These are phyloP conservation scores for Emergomyces africanus DNA, from an alignment of 2,329 filamentous ascomycete species.

Conservation along the genomic window DNA sequence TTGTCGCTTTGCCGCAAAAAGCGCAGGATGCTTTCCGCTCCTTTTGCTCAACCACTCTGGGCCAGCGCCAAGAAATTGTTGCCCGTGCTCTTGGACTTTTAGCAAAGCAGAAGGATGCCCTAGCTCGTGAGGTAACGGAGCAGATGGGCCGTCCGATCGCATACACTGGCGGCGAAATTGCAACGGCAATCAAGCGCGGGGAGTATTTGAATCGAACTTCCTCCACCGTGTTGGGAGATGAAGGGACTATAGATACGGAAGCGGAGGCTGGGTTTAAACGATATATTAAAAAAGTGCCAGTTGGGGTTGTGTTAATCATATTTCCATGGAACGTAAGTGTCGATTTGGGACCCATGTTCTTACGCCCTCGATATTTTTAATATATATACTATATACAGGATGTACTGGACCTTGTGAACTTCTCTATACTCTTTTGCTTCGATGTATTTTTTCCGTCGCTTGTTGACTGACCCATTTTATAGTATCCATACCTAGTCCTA, in stretches of 20 bases:
- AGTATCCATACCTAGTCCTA: slow-evolving; percentile 92
- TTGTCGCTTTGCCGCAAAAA: slow-evolving; percentile 56
- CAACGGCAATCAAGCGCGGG: slow-evolving; percentile 71
- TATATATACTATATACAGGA: too few species aligned
- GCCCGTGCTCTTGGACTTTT: slow-evolving; percentile 65
- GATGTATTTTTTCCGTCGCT: neutral
- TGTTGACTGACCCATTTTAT: slow-evolving; percentile 10
- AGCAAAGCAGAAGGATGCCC: slow-evolving; percentile 57
- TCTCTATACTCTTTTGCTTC: neutral
- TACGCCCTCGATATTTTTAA: neutral
- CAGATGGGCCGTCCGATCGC: slow-evolving; percentile 93
- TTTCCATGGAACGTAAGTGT: slow-evolving; percentile 88
- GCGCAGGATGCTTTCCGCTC: slow-evolving; percentile 64
- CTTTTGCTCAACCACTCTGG: slow-evolving; percentile 65
- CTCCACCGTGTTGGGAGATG: slow-evolving; percentile 56
- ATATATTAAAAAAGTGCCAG: slow-evolving; percentile 76
- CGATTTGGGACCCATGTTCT: neutral
- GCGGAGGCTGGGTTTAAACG: slow-evolving; percentile 78
- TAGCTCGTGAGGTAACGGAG: slow-evolving; percentile 74
- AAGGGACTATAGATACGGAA: slow-evolving; percentile 59
- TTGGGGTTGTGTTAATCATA: slow-evolving; percentile 77
- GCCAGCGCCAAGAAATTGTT: slow-evolving; percentile 67
- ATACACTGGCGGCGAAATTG: slow-evolving; percentile 71
- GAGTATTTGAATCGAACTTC: slow-evolving; percentile 80
- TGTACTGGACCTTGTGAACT: neutral